Evolutionary conservation across 2,329 filamentous ascomycete species (phyloP), one percentile per base, ranked within the genome.

Genomic region (Stagonosporopsis chrysanthemi): DNA sequence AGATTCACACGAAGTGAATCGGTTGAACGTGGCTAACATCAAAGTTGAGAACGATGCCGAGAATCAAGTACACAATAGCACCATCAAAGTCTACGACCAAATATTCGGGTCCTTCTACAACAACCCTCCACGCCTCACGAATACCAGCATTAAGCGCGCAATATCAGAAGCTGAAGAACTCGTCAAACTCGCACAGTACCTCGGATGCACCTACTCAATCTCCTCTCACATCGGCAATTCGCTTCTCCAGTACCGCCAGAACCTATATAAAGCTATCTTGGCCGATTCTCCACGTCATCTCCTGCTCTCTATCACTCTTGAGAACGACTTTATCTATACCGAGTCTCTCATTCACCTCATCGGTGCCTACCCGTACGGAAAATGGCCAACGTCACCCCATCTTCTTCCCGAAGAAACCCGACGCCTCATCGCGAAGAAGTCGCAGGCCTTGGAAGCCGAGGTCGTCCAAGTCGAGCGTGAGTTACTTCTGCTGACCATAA

Each of bases 261-360:
- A 56, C 52, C 53, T 77, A 15, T 72, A 62, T 52, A 38, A 61
- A 6, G 65, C 72, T 11, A 75, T 78, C 31, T 68, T 65, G 2
- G 29, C 47, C n/a, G 68, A 75, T 19, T 68, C 76, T 14, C 0
- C 65, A 6, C 68, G 70, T 19, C 78, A 73, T 68, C 62, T 78
- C 0, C 56, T 66, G 1, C 55, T 78, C n/a, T 63, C 67, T 0
- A 48, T 72, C 1, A 39, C 63, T 1, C 59, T 78, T 2, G 45
- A 74, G 26, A 70, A 68, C 46, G 45, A 50, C 1, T 45, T 54
- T 1, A 69, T 79, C 12, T 79, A 74, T 59, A 70, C 70, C 6
- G 77, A 79, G 46, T 67, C 72, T 14, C 63, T 77, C 2, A 68
- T 76, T 17, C 75, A 79, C 56, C 52, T 78, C 7, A 65, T 69